Conservation (phyloP, 2,329 filamentous ascomycete species). For the Knoxdaviesia proteae region DNA sequence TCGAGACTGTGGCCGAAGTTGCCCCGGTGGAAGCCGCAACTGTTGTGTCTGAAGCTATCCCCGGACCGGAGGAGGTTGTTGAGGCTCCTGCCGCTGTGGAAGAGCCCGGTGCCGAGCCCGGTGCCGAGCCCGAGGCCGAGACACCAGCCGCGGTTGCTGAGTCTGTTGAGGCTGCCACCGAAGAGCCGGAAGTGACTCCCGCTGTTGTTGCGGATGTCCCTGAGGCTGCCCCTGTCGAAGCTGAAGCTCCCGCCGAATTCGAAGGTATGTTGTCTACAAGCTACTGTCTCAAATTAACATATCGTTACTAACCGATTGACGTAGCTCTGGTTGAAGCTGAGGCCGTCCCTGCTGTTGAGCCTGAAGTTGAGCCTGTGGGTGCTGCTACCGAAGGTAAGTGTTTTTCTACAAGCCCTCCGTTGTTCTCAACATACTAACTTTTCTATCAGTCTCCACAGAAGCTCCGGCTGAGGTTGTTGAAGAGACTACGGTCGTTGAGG, state of each 20-base stretch:
- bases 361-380: neutral
- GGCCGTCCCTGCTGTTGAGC: neutral
- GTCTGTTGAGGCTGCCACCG: neutral
- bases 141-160: neutral
- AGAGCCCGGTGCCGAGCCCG: neutral
- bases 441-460: neutral
- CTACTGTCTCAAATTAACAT: neutral
- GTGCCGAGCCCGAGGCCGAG: neutral
- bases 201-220: neutral
- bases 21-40: conserved; percentile 1
- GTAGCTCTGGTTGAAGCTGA: neutral
- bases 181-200: neutral
- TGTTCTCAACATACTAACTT: too few species aligned
- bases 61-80: neutral
- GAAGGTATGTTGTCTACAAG: neutral
- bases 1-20: neutral
- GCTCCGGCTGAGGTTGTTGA: neutral
- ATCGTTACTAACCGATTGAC: neutral
- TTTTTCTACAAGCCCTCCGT: too few species aligned
- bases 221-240: neutral
- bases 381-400: neutral
- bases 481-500: neutral
- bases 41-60: neutral
- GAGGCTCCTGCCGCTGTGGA: conserved; percentile 1
- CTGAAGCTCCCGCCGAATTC: neutral